Evolutionary conservation across 2,329 filamentous ascomycete species (phyloP).

Genomic region (Fusarium sublunatum): DNA sequence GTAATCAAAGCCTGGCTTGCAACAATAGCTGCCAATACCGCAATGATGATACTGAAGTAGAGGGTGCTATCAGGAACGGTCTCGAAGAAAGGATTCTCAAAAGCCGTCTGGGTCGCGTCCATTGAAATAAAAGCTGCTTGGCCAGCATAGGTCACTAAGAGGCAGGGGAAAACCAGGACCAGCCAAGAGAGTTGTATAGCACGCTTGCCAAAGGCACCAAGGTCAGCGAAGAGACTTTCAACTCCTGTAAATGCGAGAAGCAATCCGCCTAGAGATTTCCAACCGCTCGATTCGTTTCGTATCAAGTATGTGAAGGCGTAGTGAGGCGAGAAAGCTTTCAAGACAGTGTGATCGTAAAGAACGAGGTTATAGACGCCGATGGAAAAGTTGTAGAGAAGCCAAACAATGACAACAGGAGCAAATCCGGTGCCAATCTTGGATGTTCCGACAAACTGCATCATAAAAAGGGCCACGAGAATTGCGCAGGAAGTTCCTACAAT

Average conservation of each 20-base stretch:
- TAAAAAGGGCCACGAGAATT: conserved; percentile 72
- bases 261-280: conserved; percentile 75
- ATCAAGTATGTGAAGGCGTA: conserved; percentile 71
- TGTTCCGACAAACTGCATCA: conserved; percentile 73
- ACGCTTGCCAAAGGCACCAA: conserved; percentile 77
- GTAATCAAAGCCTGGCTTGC: conserved; percentile 85
- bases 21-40: conserved; percentile 77
- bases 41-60: conserved; percentile 75
- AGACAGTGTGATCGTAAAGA: conserved; percentile 63
- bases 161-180: conserved; percentile 73
- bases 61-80: conserved; percentile 74
- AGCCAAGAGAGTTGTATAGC: conserved; percentile 82
- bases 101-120: conserved; percentile 58
- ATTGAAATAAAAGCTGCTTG: conserved; percentile 78
- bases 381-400: conserved; percentile 71
- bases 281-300: conserved; percentile 68
- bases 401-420: conserved; percentile 74
- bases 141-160: conserved; percentile 73
- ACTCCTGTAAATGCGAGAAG: conserved; percentile 80
- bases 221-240: conserved; percentile 82
- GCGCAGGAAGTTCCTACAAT: conserved; percentile 73
- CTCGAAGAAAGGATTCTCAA: conserved; percentile 78
- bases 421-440: conserved; percentile 69
- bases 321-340: conserved; percentile 68
- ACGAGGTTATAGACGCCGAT: conserved; percentile 73